Evolutionary conservation across 2,329 filamentous ascomycete species (phyloP).

Genomic region (Xylaria polymorpha): DNA sequence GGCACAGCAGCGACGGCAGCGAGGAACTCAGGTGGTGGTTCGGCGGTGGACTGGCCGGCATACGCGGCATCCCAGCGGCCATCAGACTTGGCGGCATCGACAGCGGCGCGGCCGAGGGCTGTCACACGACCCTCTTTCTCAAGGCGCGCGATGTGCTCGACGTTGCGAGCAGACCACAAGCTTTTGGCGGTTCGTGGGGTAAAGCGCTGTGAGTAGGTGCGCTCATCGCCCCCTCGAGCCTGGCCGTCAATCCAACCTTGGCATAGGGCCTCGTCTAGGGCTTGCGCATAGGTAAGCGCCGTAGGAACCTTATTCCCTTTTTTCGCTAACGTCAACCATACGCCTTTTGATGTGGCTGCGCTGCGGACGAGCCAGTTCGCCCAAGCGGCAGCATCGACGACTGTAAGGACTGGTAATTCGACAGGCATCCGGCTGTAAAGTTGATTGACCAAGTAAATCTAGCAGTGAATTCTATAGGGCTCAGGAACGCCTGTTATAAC

Average conservation of each 20-base stretch:
- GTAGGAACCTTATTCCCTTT: constrained; percentile 44
- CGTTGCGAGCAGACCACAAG: constrained; percentile 70
- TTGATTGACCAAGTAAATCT: not conserved
- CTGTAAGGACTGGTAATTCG: constrained; percentile 43
- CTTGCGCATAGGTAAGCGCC: constrained; percentile 54
- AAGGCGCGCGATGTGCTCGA: constrained; percentile 61
- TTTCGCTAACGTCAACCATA: constrained; percentile 49
- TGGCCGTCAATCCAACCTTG: constrained; percentile 74
- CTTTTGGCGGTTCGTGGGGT: constrained; percentile 66
- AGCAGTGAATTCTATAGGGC: not conserved
- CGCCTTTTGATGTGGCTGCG: constrained; percentile 42
- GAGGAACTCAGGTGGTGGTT: constrained; percentile 62
- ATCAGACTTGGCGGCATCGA: constrained; percentile 66
- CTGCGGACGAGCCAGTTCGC: constrained; percentile 44
- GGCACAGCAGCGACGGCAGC: constrained; percentile 41
- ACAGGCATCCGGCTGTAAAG: constrained; percentile 35
- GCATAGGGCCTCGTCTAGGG: constrained; percentile 68
- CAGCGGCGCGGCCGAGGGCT: constrained; percentile 58
- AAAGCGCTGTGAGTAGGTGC: constrained; percentile 66
- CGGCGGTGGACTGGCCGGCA: constrained; percentile 59
- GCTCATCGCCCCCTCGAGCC: constrained; percentile 55
- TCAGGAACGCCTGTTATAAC: not conserved
- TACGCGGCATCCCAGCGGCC: constrained; percentile 70
- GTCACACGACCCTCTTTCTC: constrained; percentile 61
- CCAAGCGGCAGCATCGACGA: constrained; percentile 44